Evolutionary conservation across 371 early-diverging fungal species (phyloP), one percentile per base, ranked within the genome.

Genomic region (Chytridium lagenaria): DNA sequence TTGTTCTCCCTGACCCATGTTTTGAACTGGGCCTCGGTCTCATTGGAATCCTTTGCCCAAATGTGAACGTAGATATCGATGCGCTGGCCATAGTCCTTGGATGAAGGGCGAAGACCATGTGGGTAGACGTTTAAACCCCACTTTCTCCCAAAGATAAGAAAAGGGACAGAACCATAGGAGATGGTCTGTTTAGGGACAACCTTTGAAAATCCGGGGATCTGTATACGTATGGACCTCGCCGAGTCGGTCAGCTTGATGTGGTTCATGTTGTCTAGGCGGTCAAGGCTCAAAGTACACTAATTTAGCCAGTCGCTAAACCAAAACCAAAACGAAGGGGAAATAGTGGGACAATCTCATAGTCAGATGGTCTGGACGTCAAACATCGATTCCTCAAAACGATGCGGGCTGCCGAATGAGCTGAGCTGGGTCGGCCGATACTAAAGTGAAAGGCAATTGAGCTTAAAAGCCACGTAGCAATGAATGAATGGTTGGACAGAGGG

Each of bases 41-140:
- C 76, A 3, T 57, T 10, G 5, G 1, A 61, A 57, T 67, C 66
- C 44, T 36, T 36, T 37, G 77, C 69, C 68, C 72, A 64, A 12
- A 76, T 61, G 39, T 64, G 69, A 12, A 77, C 68, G 55, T 73
- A 77, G 23, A 77, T 69, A 23, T 77, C 77, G 40, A 71, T 59
- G 1, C 75, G 7, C 26, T 22, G 26, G 16, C 10, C 26, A 26
- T 52, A 52, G 26, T 52, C 50, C 5, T 30, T 52, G 40, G 37
- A 7, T 38, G 39, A 7, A 33, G 66, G 30, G 7, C 26, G 2
- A 51, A 68, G 69, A 34, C 74, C 69, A 31, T 50, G 37, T 15
- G 75, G 70, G 51, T 66, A 67, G 22, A 67, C 71, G 36, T 75
- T 70, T 38, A 75, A 1, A 15, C 75, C 75, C 75, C 55, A 52